A percentile compares a stretch with the other conserved stretches of the same genome.
Evolutionary conservation across 768 basidiomycete genomes (phyloP).

Genomic region (Macrolepiota fuliginosa): DNA sequence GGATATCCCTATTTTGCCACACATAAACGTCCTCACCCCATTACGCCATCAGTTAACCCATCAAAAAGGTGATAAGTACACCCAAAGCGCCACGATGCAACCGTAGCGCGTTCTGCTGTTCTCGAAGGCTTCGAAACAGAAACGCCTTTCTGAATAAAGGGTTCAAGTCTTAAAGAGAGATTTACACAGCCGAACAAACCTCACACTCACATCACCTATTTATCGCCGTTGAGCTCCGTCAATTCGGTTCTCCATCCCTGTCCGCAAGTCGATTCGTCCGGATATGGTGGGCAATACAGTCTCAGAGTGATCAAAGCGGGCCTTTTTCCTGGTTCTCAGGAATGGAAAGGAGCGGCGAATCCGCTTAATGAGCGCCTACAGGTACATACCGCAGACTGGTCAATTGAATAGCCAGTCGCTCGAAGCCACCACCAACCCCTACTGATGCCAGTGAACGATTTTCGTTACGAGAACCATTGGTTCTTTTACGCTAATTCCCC

Average conservation of each 20-base stretch:
- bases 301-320: no score
- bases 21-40: neutral
- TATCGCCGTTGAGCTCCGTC: slow-evolving; percentile 8
- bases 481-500: slow-evolving; percentile 4
- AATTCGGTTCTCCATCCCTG: neutral
- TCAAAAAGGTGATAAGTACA: neutral
- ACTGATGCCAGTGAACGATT: neutral
- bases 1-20: neutral
- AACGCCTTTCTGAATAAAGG: neutral
- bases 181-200: neutral
- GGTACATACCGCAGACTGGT: neutral
- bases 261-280: slow-evolving; percentile 1
- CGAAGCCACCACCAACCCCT: neutral
- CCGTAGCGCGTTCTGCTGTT: neutral
- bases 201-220: neutral
- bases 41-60: neutral
- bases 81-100: neutral
- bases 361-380: neutral
- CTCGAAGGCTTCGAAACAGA: neutral
- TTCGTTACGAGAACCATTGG: slow-evolving; percentile 3
- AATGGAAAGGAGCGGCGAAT: slow-evolving; percentile 1
- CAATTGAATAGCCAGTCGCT: neutral
- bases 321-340: neutral
- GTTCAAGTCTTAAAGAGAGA: neutral
- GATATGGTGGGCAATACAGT: slow-evolving; percentile 4